Evolutionary conservation across 2,329 filamentous ascomycete genomes (phyloP), one percentile per base, ranked within the genome.

Genomic region (Clarireedia hainanense): DNA sequence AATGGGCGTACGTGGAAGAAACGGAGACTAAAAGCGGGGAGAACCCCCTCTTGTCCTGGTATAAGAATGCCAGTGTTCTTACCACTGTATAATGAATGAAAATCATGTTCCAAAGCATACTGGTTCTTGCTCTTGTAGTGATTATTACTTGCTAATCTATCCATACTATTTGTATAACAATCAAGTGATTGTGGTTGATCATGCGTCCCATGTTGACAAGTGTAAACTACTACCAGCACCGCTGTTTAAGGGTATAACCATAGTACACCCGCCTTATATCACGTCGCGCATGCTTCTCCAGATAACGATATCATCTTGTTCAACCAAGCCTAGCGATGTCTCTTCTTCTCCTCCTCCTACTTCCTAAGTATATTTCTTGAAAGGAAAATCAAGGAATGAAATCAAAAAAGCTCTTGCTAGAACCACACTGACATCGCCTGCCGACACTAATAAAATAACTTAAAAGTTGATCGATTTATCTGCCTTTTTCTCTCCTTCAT

Each of bases 41-140:
- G 76, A 97, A 97, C 70, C 92, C 92, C 46, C 73, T 99, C 67
- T 69, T 97, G 71, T 87, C 77, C 65, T 96, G 94, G 86, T 99
- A 97, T 74, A 88, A 89, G 74, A 99, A 99, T 72, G 91, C 92
- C 52, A 94, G 88, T 71, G 88, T 96, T 65, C 81, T 97, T 80
- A 85, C 90, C 50, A 96, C 91, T 52, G 81, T 94, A 63, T 95
- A 77, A 72, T 30, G 27, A 20, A 43, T 27, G 30, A 52, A 45
- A 51, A 26, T 30, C 23, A 9, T 36, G 48, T 34, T 53, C 27
- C 47, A 43, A 14, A 14, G 30, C 10, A 34, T 34, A 34, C 30
- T 4, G 30, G 12, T 34, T 9, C 30, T 34, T 34, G 10, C 12
- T 34, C 30, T 20, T 23, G 39, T 9, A 47, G 10, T n/a, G 20